Conservation (phyloP, 148 eudicot genomes). For the Arbutus unedo region DNA sequence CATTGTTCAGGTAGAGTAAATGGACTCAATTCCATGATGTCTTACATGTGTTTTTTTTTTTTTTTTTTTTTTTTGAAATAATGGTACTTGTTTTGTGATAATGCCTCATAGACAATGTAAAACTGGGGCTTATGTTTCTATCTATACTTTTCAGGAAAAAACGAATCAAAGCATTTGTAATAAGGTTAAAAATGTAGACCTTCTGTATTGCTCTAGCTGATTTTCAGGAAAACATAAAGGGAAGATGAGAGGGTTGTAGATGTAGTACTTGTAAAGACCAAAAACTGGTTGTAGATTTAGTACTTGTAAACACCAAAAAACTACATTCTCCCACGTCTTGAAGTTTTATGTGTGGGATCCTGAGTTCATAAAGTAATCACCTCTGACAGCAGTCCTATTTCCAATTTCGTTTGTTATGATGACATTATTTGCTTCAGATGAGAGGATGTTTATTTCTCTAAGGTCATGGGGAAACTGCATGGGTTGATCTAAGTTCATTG, state of each 20-base stretch:
- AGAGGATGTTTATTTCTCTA: neutral
- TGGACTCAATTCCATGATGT: neutral
- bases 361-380: neutral
- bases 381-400: neutral
- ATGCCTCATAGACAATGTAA: neutral
- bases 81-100: neutral
- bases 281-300: neutral
- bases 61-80: neutral
- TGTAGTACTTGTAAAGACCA: neutral
- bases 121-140: neutral
- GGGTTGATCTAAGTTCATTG: neutral
- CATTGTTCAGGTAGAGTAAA: slow-evolving; percentile 66
- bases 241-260: neutral
- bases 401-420: neutral
- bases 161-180: neutral
- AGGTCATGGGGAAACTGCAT: neutral
- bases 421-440: neutral
- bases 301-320: neutral
- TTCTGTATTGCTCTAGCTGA: slow-evolving; percentile 1
- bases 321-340: neutral
- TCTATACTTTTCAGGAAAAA: neutral
- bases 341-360: neutral
- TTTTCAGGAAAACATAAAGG: neutral
- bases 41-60: neutral
- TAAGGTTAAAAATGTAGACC: neutral